Percentiles rank a stretch among this genome's conserved stretches.
phyloP scores from a whole-genome alignment of 192 early-diverging fungal species.

The Backusella liffmaniae region DNA sequence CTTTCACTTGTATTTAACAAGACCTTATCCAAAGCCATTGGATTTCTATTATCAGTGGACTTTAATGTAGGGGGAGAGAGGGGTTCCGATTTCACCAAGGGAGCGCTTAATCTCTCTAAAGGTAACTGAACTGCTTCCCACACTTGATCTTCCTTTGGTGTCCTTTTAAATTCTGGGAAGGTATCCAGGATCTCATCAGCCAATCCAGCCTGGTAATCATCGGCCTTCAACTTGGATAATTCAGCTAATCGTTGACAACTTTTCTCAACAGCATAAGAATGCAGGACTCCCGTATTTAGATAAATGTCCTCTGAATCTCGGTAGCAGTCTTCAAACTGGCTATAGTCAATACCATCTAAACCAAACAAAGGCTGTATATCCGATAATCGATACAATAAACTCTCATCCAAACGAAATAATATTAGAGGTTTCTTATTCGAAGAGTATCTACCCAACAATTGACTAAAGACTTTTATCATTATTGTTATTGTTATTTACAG shows the following conservation, averaged over 20 bases:
- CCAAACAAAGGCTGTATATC: slow-evolving; percentile 2
- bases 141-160: slow-evolving; percentile 8
- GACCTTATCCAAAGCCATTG: slow-evolving; percentile 38
- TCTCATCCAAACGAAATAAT: slow-evolving; percentile 13
- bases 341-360: neutral
- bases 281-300: slow-evolving; percentile 28
- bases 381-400: slow-evolving; percentile 8
- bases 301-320: slow-evolving; percentile 33
- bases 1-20: slow-evolving; percentile 5
- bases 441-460: slow-evolving; percentile 16
- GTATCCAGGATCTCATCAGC: slow-evolving; percentile 15
- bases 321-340: slow-evolving; percentile 6
- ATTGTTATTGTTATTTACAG: neutral
- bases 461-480: slow-evolving; percentile 14
- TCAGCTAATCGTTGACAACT: slow-evolving; percentile 30
- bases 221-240: slow-evolving; percentile 26
- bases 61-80: slow-evolving; percentile 16
- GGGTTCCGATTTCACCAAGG: slow-evolving; percentile 24
- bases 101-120: slow-evolving; percentile 4
- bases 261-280: slow-evolving; percentile 22
- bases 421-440: slow-evolving; percentile 4
- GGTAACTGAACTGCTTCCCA: slow-evolving; percentile 16
- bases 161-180: slow-evolving; percentile 10
- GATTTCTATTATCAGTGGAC: slow-evolving; percentile 6
- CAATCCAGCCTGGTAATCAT: slow-evolving; percentile 13